Evolutionary conservation across 371 early-diverging fungal genomes (phyloP).

Genomic region (Lichtheimia ramosa): DNA sequence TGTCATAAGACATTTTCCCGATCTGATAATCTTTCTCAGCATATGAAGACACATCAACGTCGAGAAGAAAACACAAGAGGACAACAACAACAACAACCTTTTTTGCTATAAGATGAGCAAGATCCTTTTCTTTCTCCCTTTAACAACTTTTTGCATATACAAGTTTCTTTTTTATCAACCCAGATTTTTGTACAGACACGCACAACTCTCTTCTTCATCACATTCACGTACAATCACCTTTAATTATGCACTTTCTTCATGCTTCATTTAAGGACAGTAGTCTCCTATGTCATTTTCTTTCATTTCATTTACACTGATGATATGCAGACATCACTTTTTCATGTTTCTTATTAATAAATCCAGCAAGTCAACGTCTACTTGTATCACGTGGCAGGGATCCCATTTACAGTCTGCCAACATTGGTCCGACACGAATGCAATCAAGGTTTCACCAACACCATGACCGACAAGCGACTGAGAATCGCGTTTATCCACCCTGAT

Average conservation of each 20-base stretch:
- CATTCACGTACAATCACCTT: neutral
- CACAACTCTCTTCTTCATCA: neutral
- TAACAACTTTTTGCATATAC: neutral
- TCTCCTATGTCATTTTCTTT: neutral
- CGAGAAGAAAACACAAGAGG: conserved; percentile 22
- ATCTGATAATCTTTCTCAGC: conserved; percentile 70
- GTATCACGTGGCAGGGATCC: no score
- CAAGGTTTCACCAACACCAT: neutral
- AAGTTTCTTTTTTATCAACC: neutral
- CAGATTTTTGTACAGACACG: neutral
- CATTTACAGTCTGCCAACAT: no score
- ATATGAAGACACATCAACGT: conserved; percentile 60
- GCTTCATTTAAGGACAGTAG: neutral
- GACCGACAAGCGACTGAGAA: conserved; percentile 14
- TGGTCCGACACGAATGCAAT: no score
- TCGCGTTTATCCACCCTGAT: conserved; percentile 91
- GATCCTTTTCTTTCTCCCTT: neutral
- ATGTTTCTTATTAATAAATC: neutral
- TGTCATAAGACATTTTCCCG: conserved; percentile 81
- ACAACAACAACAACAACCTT: conserved; percentile 3
- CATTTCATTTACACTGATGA: neutral
- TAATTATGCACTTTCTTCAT: neutral
- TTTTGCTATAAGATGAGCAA: no score
- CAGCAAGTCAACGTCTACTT: no score
- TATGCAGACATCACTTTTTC: neutral